phyloP scores from a whole-genome alignment of 208 protist genomes.

The Leishmania arabica region DNA sequence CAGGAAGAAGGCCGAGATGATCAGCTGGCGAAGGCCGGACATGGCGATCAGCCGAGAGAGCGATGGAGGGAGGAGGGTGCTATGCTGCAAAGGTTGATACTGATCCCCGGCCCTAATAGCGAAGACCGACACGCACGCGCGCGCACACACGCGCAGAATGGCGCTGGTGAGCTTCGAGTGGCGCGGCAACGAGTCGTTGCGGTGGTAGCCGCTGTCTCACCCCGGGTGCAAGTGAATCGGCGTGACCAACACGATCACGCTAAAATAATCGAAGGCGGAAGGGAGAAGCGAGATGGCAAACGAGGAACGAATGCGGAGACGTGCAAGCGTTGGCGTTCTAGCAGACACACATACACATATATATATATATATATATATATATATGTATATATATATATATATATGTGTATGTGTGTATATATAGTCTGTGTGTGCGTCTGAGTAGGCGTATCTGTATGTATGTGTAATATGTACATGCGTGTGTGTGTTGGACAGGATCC shows the following conservation, averaged over 20 bases:
- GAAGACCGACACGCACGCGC: background rate
- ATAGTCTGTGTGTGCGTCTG: too few species aligned
- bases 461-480: background rate
- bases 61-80: background rate
- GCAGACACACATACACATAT: background rate
- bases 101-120: background rate
- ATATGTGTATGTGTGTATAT: background rate
- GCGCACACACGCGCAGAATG: background rate
- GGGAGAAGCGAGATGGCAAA: background rate
- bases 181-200: background rate
- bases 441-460: background rate
- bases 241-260: background rate
- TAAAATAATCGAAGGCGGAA: background rate
- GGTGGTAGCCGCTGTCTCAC: background rate
- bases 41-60: conserved; percentile 17
- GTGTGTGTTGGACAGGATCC: background rate
- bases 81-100: background rate
- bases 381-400: background rate
- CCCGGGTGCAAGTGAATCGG: background rate
- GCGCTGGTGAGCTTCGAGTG: background rate
- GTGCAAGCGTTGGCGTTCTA: background rate
- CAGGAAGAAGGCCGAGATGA: conserved; percentile 55
- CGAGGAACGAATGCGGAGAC: background rate
- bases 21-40: conserved; percentile 47
- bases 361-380: background rate